Evolutionary conservation across 73 alveolate genomes (phyloP).

Genomic region (Tetrahymena thermophila): DNA sequence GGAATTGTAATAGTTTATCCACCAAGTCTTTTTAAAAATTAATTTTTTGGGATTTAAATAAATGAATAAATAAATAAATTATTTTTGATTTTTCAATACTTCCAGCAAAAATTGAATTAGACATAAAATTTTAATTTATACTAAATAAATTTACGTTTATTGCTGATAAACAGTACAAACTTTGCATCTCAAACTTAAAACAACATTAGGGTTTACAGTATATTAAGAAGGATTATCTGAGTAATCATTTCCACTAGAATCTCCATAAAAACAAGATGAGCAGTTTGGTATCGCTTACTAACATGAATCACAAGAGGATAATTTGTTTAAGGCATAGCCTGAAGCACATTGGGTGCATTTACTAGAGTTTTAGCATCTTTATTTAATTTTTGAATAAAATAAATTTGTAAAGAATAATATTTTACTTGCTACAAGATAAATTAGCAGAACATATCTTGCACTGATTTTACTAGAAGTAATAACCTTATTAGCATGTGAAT

Average conservation of each 20-base stretch:
- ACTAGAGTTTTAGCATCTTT: not conserved
- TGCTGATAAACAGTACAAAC: not conserved
- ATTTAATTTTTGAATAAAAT: not conserved
- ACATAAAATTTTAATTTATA: too few species aligned
- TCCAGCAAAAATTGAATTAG: too few species aligned
- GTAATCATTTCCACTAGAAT: not conserved
- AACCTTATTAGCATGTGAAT: not conserved
- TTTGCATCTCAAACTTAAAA: not conserved
- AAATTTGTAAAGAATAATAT: too few species aligned
- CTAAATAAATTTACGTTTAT: not conserved
- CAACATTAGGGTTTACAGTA: not conserved
- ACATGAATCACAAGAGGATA: not conserved
- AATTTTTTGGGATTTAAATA: not conserved
- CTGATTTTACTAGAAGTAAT: not conserved
- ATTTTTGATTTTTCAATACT: too few species aligned
- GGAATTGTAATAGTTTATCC: not conserved
- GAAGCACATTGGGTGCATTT: not conserved
- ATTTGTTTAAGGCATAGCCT: not conserved
- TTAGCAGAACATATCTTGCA: not conserved
- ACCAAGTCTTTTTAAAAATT: not conserved
- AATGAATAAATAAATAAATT: not conserved
- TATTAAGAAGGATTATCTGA: not conserved
- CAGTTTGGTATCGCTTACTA: not conserved
- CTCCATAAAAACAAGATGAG: not conserved
- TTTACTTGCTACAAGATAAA: not conserved